These are phyloP conservation scores for Rhodotorula graminis DNA, from an alignment of 768 basidiomycete genomes.

Conservation along the genomic window DNA sequence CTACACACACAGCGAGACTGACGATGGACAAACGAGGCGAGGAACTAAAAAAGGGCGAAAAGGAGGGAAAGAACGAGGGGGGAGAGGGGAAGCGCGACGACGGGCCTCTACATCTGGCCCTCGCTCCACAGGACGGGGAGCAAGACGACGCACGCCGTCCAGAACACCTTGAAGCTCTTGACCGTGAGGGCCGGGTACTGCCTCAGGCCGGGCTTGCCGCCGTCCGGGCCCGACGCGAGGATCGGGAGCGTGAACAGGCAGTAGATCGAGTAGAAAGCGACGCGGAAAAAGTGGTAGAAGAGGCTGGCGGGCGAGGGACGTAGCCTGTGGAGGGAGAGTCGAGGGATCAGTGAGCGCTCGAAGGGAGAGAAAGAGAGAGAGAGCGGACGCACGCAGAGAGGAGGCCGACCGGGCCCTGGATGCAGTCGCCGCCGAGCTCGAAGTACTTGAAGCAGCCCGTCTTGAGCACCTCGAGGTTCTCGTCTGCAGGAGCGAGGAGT, in stretches of 20 bases:
- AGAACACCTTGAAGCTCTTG: constrained; percentile 63
- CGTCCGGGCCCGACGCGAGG: neutral
- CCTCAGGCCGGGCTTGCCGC: constrained; percentile 16
- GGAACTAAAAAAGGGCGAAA: neutral
- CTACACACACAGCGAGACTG: too few relatives aligned
- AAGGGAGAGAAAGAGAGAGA: neutral
- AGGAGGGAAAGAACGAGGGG: too few relatives aligned
- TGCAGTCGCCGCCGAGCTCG: constrained; percentile 80
- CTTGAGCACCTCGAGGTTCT: constrained; percentile 49
- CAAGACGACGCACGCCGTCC: constrained; percentile 84
- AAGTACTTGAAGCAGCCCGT: constrained; percentile 96
- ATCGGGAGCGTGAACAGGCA: constrained; percentile 62
- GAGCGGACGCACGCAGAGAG: constrained; percentile 70
- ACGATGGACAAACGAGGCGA: too few relatives aligned
- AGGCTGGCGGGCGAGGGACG: constrained; percentile 73
- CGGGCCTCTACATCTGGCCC: constrained; percentile 40
- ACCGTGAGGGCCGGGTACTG: constrained; percentile 62
- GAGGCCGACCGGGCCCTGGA: constrained; percentile 81
- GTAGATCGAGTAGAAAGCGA: constrained; percentile 93
- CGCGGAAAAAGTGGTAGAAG: constrained; percentile 86
- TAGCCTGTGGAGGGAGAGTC: constrained; percentile 53
- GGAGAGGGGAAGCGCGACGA: too few relatives aligned
- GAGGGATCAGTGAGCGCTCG: neutral
- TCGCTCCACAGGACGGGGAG: constrained; percentile 84
- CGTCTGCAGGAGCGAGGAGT: constrained; percentile 43